A percentile compares a stretch with the other conserved stretches of the same genome.
These are phyloP conservation scores for Cicer arietinum DNA, from an alignment of 306 rosid genomes.

Conservation along the genomic window DNA sequence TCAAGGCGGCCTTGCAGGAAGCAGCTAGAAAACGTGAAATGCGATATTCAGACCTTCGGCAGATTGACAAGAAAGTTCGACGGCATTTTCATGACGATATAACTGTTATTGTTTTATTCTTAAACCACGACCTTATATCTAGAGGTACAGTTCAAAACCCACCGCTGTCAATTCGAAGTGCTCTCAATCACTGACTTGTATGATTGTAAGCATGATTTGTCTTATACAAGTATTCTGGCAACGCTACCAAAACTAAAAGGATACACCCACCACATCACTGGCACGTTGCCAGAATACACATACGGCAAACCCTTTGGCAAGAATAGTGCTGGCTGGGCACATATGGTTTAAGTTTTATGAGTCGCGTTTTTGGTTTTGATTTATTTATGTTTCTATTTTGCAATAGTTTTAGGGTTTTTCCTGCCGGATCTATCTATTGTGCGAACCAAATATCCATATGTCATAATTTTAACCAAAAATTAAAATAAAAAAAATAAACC, in stretches of 20 bases:
- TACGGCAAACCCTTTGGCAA: constrained; percentile 6
- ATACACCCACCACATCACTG: constrained; percentile 37
- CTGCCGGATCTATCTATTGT: no score
- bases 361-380: no score
- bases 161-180: constrained; percentile 70
- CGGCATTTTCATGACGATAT: constrained; percentile 91
- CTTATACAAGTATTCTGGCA: constrained; percentile 40
- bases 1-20: constrained; percentile 89
- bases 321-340: constrained; percentile 20
- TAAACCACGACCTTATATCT: constrained; percentile 82
- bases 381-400: no score
- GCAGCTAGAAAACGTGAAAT: constrained; percentile 91
- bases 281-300: constrained; percentile 30
- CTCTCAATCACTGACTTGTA: constrained; percentile 57
- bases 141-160: constrained; percentile 53
- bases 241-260: constrained; percentile 15
- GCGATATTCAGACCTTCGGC: constrained; percentile 80
- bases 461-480: no score
- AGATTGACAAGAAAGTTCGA: constrained; percentile 82
- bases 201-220: constrained; percentile 34
- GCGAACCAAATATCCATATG: no score
- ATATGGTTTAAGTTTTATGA: constrained; percentile 32
- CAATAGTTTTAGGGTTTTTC: no score
- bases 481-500: no score
- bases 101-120: constrained; percentile 85